Conservation (phyloP, 257 asterid species). For the Thymus quinquecostatus region DNA sequence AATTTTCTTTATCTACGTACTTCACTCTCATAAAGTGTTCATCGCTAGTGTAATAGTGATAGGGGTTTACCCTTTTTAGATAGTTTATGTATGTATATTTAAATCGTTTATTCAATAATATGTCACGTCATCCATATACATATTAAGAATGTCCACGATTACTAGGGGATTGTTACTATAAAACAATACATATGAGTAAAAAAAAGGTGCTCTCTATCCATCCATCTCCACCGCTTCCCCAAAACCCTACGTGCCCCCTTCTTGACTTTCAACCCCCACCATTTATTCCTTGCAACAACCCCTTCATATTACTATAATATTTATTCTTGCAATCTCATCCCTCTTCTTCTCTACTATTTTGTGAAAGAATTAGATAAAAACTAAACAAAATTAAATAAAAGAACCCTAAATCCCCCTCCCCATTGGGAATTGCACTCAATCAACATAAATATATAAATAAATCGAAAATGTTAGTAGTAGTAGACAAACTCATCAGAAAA, state of each 20-base stretch:
- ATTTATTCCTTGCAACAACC: slow-evolving; percentile 61
- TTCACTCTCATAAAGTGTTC: too few relatives aligned
- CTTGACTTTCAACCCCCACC: slow-evolving; percentile 48
- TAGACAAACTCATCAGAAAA: slow-evolving; percentile 57
- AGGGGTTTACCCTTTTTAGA: too few relatives aligned
- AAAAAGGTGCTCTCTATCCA: slow-evolving; percentile 26
- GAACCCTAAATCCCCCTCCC: slow-evolving; percentile 16
- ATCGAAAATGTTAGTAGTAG: slow-evolving; percentile 23
- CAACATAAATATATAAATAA: slow-evolving; percentile 2
- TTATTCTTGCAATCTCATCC: neutral
- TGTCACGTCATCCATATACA: too few relatives aligned
- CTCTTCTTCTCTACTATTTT: slow-evolving; percentile 30
- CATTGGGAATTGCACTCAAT: slow-evolving; percentile 36
- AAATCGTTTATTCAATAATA: too few relatives aligned
- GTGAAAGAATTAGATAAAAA: slow-evolving; percentile 25
- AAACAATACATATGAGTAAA: too few relatives aligned
- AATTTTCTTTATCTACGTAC: too few relatives aligned
- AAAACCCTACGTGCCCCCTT: slow-evolving; percentile 39
- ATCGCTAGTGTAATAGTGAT: too few relatives aligned
- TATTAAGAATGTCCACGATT: too few relatives aligned
- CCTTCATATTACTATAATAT: slow-evolving; percentile 47
- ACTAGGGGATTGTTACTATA: too few relatives aligned
- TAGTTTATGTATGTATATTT: too few relatives aligned
- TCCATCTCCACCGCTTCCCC: slow-evolving; percentile 51
- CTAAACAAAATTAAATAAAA: neutral